Evolutionary conservation across 306 rosid genomes (phyloP), one percentile per base, ranked within the genome.

Genomic region (Abrus pulchellus): DNA sequence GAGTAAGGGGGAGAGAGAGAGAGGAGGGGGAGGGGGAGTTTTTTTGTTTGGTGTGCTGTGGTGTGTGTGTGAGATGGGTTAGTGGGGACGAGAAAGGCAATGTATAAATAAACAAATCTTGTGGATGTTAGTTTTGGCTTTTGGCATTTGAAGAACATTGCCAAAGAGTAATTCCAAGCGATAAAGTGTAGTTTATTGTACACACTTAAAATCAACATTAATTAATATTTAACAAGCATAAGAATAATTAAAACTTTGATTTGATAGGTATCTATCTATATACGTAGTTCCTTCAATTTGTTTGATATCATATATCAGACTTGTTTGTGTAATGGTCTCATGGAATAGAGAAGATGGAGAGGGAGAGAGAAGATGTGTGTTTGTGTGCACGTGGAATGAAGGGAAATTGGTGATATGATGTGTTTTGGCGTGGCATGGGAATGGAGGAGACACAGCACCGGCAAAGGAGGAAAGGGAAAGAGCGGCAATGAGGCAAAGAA

Each of bases 401-500:
- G 77, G 48, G 52, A 61, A 78, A 66, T 49, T 55, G 81, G 74
- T 72, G 82, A 65, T 72, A 75, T 71, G 84, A 54, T 69, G 45
- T 49, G 84, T 80, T 76, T 84, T 82, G 92, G 90, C 85, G 88
- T 81, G 84, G 69, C 78, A 81, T 20, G 87, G 88, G 77, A 79
- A 81, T 74, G 80, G 82, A 79, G 90, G 90, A 85, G 93, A 91
- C 94, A 93, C 68, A 33, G 81, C 45, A 89, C 88, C 91, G 89
- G 97, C 91, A 89, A 90, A 87, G 89, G 67, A 88, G 94, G 97
- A 86, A 77, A 79, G 82, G 7, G 80, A 53, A 54, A 63, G 72
- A 47, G 73, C 9, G 70, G 67, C 76, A 55, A 60, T 45, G 74
- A 55, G 68, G 81, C 68, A 47, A 63, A 14, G 74, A 53, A 68